A percentile compares a stretch with the other conserved stretches of the same genome.
These are phyloP conservation scores for Wickerhamiella cacticola DNA, from an alignment of 805 yeast genomes.

Conservation along the genomic window DNA sequence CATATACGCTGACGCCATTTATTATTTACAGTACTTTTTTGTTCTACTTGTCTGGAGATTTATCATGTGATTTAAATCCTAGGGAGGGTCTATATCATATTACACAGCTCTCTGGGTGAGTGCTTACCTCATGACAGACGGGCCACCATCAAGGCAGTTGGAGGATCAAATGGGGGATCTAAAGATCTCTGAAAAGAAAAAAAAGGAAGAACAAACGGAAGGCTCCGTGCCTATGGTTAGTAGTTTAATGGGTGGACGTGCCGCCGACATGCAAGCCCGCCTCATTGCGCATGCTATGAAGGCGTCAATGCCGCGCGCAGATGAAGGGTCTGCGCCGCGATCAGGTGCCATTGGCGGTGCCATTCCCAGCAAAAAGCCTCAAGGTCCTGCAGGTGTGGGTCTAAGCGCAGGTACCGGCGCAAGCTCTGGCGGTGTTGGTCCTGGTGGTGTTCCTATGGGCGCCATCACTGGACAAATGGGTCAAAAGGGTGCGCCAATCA, in stretches of 20 bases:
- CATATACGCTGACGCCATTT: too few relatives aligned
- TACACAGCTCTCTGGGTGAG: neutral
- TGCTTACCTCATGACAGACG: constrained; percentile 4
- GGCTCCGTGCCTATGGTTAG: constrained; percentile 13
- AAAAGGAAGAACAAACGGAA: constrained; percentile 1
- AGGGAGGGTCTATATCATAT: neutral
- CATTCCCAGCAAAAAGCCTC: too few relatives aligned
- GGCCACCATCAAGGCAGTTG: neutral
- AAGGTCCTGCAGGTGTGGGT: too few relatives aligned
- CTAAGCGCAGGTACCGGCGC: neutral
- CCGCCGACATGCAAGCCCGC: constrained; percentile 75
- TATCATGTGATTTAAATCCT: too few relatives aligned
- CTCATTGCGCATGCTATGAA: constrained; percentile 60
- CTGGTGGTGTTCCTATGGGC: constrained; percentile 24
- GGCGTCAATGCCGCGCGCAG: constrained; percentile 44
- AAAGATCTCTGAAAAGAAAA: neutral
- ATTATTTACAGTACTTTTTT: too few relatives aligned
- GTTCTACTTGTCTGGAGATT: too few relatives aligned
- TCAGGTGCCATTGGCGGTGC: too few relatives aligned
- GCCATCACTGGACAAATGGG: constrained; percentile 18
- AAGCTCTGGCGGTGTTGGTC: constrained; percentile 15
- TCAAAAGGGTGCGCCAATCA: neutral
- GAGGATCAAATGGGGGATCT: neutral
- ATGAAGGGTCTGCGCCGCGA: too few relatives aligned
- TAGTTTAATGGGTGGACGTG: constrained; percentile 19